phyloP scores from a whole-genome alignment of 75 land plant species.

The Ceratopteris richardii region DNA sequence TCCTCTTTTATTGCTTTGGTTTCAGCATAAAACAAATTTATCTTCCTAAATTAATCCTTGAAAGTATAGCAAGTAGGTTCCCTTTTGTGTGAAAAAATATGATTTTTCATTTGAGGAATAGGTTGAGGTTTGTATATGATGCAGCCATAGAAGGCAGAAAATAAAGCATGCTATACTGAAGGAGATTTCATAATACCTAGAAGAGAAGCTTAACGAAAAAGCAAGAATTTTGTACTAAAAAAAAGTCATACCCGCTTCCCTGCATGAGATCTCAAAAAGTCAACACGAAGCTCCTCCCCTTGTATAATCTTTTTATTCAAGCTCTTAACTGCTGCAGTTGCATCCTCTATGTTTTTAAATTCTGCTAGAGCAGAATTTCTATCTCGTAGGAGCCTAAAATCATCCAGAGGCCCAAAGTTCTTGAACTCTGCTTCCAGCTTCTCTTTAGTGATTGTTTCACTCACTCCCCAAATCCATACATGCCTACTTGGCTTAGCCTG shows the following conservation, averaged over 20 bases:
- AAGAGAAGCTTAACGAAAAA: too few species aligned
- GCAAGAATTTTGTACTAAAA: too few species aligned
- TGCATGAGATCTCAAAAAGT: constrained; percentile 61
- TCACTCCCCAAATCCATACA: constrained; percentile 86
- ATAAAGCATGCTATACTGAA: too few species aligned
- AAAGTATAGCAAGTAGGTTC: too few species aligned
- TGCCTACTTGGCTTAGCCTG: constrained; percentile 73
- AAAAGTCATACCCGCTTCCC: constrained; percentile 64
- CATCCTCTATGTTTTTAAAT: constrained; percentile 67
- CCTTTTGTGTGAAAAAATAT: too few species aligned
- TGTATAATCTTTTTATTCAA: constrained; percentile 64
- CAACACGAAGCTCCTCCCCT: constrained; percentile 69
- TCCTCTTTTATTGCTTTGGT: too few species aligned
- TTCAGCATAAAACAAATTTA: too few species aligned
- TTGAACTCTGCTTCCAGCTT: constrained; percentile 64
- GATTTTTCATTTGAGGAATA: too few species aligned
- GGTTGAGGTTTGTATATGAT: too few species aligned
- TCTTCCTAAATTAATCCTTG: too few species aligned
- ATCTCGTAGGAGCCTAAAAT: constrained; percentile 65
- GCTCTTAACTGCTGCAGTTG: constrained; percentile 57
- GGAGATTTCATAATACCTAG: too few species aligned
- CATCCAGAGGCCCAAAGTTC: constrained; percentile 71
- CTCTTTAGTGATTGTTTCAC: constrained; percentile 52
- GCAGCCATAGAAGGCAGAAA: too few species aligned
- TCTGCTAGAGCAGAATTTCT: constrained; percentile 64